Evolutionary conservation across 208 protist genomes (phyloP).

Genomic region (Leishmania lainsoni): DNA sequence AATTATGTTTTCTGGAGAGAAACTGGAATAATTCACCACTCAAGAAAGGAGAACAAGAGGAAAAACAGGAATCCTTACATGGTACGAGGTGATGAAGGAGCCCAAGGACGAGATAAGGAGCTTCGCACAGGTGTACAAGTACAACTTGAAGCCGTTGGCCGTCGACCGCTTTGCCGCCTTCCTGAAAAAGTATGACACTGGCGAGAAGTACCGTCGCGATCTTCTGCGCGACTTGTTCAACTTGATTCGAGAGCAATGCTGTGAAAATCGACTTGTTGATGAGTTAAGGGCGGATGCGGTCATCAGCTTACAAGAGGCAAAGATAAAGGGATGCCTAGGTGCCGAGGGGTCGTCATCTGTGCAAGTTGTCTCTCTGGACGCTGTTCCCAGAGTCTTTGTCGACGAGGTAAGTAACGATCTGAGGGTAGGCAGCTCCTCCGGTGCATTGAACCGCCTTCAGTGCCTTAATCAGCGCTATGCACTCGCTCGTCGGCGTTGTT

Average conservation of each 20-base stretch:
- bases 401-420: constrained; percentile 75
- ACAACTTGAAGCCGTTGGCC: constrained; percentile 76
- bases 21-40: not conserved
- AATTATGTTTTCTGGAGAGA: not conserved
- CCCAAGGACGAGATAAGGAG: constrained; percentile 59
- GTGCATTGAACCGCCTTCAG: constrained; percentile 43
- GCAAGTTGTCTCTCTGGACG: constrained; percentile 45
- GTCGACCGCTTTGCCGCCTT: constrained; percentile 67
- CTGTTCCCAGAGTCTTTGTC: constrained; percentile 61
- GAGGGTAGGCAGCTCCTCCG: constrained; percentile 15
- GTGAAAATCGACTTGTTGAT: constrained; percentile 53
- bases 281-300: constrained; percentile 52
- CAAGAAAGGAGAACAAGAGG: not conserved
- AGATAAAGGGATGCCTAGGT: constrained; percentile 41
- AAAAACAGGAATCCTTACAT: not conserved
- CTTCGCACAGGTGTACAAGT: constrained; percentile 75
- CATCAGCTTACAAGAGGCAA: constrained; percentile 57
- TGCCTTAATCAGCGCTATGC: constrained; percentile 81
- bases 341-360: constrained; percentile 30
- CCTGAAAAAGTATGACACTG: constrained; percentile 40
- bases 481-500: constrained; percentile 72
- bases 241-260: constrained; percentile 62
- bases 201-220: constrained; percentile 43
- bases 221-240: constrained; percentile 74
- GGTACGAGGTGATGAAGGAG: constrained; percentile 43